Evolutionary conservation across 768 basidiomycete genomes (phyloP).

Genomic region (Cubamyces lactineus): DNA sequence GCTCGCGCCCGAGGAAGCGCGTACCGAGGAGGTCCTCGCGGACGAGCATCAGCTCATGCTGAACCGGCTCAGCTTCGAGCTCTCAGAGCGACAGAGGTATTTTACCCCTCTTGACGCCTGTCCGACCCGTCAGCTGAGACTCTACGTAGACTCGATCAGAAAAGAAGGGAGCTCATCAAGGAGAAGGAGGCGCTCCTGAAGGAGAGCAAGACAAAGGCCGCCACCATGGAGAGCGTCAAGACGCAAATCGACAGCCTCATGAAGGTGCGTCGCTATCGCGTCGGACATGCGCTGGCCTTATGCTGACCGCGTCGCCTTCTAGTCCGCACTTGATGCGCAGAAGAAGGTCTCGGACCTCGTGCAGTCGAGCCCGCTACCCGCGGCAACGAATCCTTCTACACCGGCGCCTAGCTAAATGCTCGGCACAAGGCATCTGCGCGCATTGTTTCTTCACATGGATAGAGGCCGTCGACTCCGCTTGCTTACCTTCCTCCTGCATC

Average conservation of each 20-base stretch:
- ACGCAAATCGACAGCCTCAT: conserved; percentile 74
- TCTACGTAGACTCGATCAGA: conserved; percentile 65
- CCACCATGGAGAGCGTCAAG: conserved; percentile 79
- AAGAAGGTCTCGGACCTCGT: conserved; percentile 77
- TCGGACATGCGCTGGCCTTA: conserved; percentile 17
- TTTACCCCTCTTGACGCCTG: conserved; percentile 25
- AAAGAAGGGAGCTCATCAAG: conserved; percentile 64
- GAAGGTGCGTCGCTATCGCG: conserved; percentile 51
- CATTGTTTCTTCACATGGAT: too few species aligned
- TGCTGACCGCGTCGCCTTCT: conserved; percentile 10
- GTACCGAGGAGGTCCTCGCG: conserved; percentile 59
- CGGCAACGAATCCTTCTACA: conserved; percentile 28
- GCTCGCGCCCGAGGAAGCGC: conserved; percentile 71
- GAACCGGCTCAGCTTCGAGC: conserved; percentile 84
- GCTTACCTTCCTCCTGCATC: too few species aligned
- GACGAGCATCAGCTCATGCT: conserved; percentile 87
- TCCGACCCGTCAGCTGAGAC: conserved; percentile 10
- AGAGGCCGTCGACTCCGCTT: too few species aligned
- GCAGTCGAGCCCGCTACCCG: conserved; percentile 41
- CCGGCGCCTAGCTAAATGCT: conserved; percentile 30
- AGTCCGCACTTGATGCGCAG: conserved; percentile 74
- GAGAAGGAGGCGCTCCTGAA: conserved; percentile 82
- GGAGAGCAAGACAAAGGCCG: conserved; percentile 72
- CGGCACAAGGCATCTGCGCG: background rate
- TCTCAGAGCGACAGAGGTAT: conserved; percentile 86